These are phyloP conservation scores for Phytophthora crassamura DNA, from an alignment of 352 stramenopile species.

Conservation along the genomic window DNA sequence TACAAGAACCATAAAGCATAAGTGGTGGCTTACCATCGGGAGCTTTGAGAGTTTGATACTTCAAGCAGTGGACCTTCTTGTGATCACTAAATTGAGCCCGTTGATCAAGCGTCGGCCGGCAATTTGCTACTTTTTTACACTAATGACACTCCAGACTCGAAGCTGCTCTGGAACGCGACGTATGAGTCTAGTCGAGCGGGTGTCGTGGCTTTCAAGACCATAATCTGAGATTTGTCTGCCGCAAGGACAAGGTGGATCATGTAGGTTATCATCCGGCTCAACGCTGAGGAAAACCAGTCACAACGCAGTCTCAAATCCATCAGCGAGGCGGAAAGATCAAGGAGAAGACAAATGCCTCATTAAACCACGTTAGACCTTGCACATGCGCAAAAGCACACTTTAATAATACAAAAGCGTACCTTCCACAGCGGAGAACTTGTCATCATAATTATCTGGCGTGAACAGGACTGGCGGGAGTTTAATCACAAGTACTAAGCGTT, in stretches of 20 bases:
- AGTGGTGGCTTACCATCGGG: too few relatives aligned
- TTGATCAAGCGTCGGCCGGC: conserved; percentile 1
- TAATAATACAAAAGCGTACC: not conserved
- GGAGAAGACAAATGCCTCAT: not conserved
- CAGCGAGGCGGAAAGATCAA: not conserved
- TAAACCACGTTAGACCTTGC: not conserved
- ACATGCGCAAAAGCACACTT: not conserved
- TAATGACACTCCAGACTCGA: conserved; percentile 2
- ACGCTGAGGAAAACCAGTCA: not conserved
- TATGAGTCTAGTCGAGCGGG: not conserved
- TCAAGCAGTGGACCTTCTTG: conserved; percentile 7
- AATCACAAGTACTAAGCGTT: not conserved
- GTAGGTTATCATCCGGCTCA: conserved; percentile 4
- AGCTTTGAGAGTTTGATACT: conserved; percentile 8
- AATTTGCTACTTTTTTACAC: conserved; percentile 12
- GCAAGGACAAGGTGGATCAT: conserved; percentile 1
- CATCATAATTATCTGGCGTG: not conserved
- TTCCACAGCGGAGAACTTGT: conserved; percentile 1
- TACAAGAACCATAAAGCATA: too few relatives aligned
- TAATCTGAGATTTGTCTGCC: conserved; percentile 3
- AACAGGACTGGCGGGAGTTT: not conserved
- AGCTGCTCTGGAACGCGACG: not conserved
- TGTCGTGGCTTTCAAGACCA: conserved; percentile 3
- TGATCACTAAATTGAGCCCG: conserved; percentile 5
- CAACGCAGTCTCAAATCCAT: not conserved